Percentiles rank a stretch among this genome's conserved stretches.
These are phyloP conservation scores for Physaria fendleri DNA, from an alignment of 345 rosid species.

Conservation along the genomic window DNA sequence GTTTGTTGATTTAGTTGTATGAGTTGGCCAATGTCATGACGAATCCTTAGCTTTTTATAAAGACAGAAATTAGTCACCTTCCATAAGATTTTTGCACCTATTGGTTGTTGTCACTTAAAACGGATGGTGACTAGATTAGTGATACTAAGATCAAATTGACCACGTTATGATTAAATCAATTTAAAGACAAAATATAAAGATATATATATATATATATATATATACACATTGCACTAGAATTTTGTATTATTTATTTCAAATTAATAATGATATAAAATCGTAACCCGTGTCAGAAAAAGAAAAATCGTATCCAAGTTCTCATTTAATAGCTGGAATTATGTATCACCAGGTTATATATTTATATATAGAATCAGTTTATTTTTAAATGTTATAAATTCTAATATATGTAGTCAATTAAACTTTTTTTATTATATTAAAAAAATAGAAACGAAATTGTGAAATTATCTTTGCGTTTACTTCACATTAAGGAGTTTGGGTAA, in stretches of 20 bases:
- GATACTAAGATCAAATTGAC: constrained; percentile 2
- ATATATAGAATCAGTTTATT: background rate
- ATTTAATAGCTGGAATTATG: background rate
- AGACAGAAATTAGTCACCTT: background rate
- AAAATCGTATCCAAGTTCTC: background rate
- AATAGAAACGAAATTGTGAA: constrained; percentile 11
- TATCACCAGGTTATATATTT: background rate
- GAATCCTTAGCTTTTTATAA: constrained; percentile 15
- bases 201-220: too few relatives aligned
- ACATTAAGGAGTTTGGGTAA: constrained; percentile 23
- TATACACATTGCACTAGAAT: too few relatives aligned
- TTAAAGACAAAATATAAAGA: background rate
- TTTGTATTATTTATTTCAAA: too few relatives aligned
- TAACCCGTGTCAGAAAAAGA: too few relatives aligned
- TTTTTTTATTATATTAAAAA: background rate
- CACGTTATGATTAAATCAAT: background rate
- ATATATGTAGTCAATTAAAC: too few relatives aligned
- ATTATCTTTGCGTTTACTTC: constrained; percentile 29
- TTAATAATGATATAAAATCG: background rate
- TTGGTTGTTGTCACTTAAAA: constrained; percentile 16
- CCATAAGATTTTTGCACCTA: background rate
- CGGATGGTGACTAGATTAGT: constrained; percentile 26
- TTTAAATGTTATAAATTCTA: too few relatives aligned
- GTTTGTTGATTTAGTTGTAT: constrained; percentile 3
- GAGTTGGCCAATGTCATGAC: constrained; percentile 20